Evolutionary conservation across 2,329 filamentous ascomycete species (phyloP).

Genomic region (Thelonectria discophora): DNA sequence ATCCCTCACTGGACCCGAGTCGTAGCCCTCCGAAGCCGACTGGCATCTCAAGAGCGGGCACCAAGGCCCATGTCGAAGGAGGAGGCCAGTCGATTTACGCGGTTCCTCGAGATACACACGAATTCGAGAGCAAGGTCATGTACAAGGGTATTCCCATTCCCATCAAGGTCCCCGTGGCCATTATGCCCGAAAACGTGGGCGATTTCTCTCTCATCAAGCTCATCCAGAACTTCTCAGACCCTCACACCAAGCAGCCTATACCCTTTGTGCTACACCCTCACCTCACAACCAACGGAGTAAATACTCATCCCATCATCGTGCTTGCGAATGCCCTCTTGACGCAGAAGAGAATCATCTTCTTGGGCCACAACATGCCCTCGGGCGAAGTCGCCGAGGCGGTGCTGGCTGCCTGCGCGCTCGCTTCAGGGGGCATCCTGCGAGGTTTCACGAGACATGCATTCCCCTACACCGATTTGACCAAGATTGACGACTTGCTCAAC

Average conservation of each 20-base stretch:
- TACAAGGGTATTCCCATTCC: slow-evolving; percentile 98
- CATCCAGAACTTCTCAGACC: slow-evolving; percentile 89
- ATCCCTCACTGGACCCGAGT: slow-evolving; percentile 53
- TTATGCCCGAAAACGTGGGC: slow-evolving; percentile 94
- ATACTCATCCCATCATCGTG: slow-evolving; percentile 93
- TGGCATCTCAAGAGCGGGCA: slow-evolving; percentile 67
- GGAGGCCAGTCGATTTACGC: slow-evolving; percentile 70
- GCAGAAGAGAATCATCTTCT: slow-evolving; percentile 94
- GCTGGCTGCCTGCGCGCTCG: slow-evolving; percentile 92
- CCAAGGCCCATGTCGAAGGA: slow-evolving; percentile 68
- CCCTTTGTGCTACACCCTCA: slow-evolving; percentile 89
- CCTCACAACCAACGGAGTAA: slow-evolving; percentile 88
- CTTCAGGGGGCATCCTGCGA: slow-evolving; percentile 88
- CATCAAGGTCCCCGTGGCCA: slow-evolving; percentile 92
- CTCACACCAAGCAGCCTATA: slow-evolving; percentile 83
- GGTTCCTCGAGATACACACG: slow-evolving; percentile 92
- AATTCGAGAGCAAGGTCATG: slow-evolving; percentile 93
- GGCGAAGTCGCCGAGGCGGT: slow-evolving; percentile 98
- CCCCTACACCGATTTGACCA: slow-evolving; percentile 96
- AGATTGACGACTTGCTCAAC: slow-evolving; percentile 94
- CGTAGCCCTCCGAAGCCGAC: slow-evolving; percentile 57
- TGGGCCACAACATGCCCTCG: slow-evolving; percentile 94
- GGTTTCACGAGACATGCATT: slow-evolving; percentile 97
- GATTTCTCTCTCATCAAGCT: slow-evolving; percentile 98
- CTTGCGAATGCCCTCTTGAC: slow-evolving; percentile 94